Evolutionary conservation across 768 basidiomycete species (phyloP), one percentile per base, ranked within the genome.

Genomic region (Dentipellis fragilis): DNA sequence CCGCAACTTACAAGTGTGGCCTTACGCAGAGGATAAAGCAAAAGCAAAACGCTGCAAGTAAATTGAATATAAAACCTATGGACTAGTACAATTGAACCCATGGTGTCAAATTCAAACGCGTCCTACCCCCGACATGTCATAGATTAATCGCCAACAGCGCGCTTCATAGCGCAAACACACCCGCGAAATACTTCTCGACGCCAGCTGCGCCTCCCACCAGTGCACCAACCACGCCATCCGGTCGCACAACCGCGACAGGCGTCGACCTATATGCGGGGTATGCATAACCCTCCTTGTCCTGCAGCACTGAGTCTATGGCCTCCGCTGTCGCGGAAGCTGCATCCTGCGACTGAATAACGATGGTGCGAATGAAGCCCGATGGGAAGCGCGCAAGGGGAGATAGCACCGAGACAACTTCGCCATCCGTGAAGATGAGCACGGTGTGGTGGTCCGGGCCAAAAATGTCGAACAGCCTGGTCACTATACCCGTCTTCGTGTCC

Each of bases 401-500:
- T 9, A 45, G 8, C n/a, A 45, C 10, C 14, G 42, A 19, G 12
- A 9, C 14, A 19, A 45, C 8, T 6, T 45, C 42, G 42, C 42
- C 42, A 47, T 55, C 46, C 23, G 54, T 23, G 40, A 61, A 59
- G n/a, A 59, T 34, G 52, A 62, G 52, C 34, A 59, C 52, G n/a
- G 59, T 57, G 49, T 62, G 59, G 23, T 38, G 47, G 1, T 46
- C 56, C 16, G 58, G 49, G 19, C 45, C 51, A 52, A 59, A 61
- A 21, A 61, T 10, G 57, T 56, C 47, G 59, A 60, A 60, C 3
- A 60, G 42, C 34, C 54, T 14, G 16, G 34, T n/a, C n/a, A 16
- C 16, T 9, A 19, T 23, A 7, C 45, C 46, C 29, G 35, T 57
- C 22, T 23, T 21, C 19, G 16, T 2, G 21, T 57, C 50, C 29